Evolutionary conservation across 495 filamentous ascomycete genomes (phyloP), one percentile per base, ranked within the genome.

Genomic region (Aspergillus sparsus): DNA sequence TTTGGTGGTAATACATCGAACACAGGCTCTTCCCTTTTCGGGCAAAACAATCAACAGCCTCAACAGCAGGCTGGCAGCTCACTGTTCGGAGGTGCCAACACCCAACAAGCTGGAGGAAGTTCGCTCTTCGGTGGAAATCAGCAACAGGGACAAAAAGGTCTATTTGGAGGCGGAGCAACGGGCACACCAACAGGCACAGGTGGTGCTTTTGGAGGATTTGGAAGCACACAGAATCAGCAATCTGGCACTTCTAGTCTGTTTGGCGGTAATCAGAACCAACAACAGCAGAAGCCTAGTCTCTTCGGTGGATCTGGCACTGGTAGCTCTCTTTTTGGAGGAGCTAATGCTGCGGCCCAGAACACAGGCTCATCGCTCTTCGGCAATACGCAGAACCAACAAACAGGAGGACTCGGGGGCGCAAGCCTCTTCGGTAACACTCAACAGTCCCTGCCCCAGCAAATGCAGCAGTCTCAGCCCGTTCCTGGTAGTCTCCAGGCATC

Each of bases 401-500:
- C 71, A 21, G 71, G 74, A 32, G 68, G 79, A 36, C 47, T 84
- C 58, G 76, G 76, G 32, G 55, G 71, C 67, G 62, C 80, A 34
- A 82, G 88, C 61, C 69, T 96, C 32, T 93, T 94, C 61, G 87
- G 85, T 5, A 68, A 62, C 36, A 74, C 77, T n/a, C 86, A 86
- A 71, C 74, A 71, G 16, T 64, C 68, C n/a, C 74, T 74, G 45
- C 68, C 72, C 41, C 79, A 79, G 57, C 73, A 74, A 16, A 74
- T 76, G 35, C 78, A 77, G 49, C 78, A 79, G 31, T 73, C 77
- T 15, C 77, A 81, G 58, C 75, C 80, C 36, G 72, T 67, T 6
- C 84, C 85, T 35, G 85, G 86, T 59, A 82, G 87, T n/a, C 77
- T 93, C 44, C 87, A 85, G 31, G 84, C 91, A 1, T 93, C 90